These are phyloP conservation scores for Oryza nivara DNA, from an alignment of 176 grass and related monocot species.

Conservation along the genomic window DNA sequence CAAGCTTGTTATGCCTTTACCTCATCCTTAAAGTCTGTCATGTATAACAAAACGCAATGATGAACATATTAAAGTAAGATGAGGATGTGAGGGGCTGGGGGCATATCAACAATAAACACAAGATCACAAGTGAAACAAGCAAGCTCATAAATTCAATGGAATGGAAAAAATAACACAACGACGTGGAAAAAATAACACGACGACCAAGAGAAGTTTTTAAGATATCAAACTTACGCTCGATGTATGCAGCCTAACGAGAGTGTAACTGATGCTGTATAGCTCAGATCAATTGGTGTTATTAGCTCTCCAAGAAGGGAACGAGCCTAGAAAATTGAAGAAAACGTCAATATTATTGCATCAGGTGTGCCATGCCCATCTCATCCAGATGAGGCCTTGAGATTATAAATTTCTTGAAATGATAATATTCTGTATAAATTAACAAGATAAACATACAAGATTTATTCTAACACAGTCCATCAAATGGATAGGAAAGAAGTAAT, in stretches of 20 bases:
- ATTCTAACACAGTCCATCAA: neutral
- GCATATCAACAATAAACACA: neutral
- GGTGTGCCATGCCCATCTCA: conserved; percentile 14
- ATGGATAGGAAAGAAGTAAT: neutral
- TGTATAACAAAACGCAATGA: conserved; percentile 22
- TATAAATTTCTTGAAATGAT: conserved; percentile 10
- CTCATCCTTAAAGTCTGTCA: neutral
- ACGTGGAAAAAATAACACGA: conserved; percentile 21
- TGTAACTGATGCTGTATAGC: conserved; percentile 74
- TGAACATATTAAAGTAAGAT: conserved; percentile 1
- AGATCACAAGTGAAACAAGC: conserved; percentile 7
- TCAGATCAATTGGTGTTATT: conserved; percentile 64
- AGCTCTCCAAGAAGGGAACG: conserved; percentile 92
- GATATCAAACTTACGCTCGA: conserved; percentile 53
- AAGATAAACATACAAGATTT: conserved; percentile 2
- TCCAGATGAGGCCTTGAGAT: neutral
- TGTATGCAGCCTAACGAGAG: conserved; percentile 95
- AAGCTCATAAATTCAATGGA: neutral
- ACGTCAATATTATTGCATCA: conserved; percentile 19
- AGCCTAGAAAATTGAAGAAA: conserved; percentile 63
- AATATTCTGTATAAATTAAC: neutral
- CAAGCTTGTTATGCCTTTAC: neutral
- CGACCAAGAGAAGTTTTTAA: neutral
- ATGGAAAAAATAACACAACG: conserved; percentile 20
- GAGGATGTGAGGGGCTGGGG: neutral